These are phyloP conservation scores for Penicillium antarcticum DNA, from an alignment of 495 filamentous ascomycete species.

Conservation along the genomic window DNA sequence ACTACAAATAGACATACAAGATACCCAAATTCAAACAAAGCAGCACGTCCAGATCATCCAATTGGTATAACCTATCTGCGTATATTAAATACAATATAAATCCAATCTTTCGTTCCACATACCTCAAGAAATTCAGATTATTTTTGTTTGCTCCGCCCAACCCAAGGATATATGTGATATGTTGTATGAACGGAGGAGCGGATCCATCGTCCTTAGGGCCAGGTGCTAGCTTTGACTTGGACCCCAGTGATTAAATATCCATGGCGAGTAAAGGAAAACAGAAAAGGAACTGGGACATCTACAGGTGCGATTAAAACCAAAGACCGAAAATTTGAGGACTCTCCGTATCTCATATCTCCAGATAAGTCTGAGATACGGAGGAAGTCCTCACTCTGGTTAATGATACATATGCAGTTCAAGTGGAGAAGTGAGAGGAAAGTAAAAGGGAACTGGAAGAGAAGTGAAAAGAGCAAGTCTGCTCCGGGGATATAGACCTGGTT, in stretches of 20 bases:
- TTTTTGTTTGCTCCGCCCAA: constrained; percentile 23
- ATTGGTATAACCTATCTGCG: constrained; percentile 9
- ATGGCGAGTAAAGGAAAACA: constrained; percentile 12
- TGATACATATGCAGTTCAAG: constrained; percentile 5
- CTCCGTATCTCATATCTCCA: neutral
- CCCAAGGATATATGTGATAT: constrained; percentile 37
- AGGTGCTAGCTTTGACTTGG: neutral
- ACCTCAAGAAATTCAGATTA: constrained; percentile 8
- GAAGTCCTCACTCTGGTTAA: neutral
- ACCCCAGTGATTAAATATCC: constrained; percentile 16
- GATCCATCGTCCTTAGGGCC: constrained; percentile 6
- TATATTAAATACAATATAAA: constrained; percentile 22
- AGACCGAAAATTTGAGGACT: neutral
- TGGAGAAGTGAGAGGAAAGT: neutral
- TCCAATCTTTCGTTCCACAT: constrained; percentile 21
- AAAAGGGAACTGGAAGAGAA: neutral
- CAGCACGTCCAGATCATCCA: constrained; percentile 3
- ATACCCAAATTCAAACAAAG: neutral
- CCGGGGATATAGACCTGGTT: neutral
- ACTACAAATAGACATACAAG: neutral
- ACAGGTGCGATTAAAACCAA: constrained; percentile 12
- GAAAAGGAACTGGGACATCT: constrained; percentile 10
- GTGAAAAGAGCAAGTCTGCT: neutral
- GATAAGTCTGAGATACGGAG: constrained; percentile 2
- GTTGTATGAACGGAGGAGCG: constrained; percentile 19